Evolutionary conservation across 1,284 basidiomycete genomes (phyloP).

Genomic region (Limonomyces culmigenus): DNA sequence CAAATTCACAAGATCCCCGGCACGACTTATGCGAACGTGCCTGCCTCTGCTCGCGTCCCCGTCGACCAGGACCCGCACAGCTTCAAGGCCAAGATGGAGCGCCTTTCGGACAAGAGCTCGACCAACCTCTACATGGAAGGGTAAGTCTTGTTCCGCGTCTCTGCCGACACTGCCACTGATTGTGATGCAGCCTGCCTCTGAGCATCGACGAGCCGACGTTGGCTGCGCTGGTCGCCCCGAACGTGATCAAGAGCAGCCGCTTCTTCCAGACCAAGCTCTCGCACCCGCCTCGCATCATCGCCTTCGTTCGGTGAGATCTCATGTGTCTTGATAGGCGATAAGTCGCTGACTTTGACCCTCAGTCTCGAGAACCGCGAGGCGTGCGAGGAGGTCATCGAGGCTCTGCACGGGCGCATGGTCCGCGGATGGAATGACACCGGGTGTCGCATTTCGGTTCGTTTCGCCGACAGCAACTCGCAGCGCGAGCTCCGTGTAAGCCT

Average conservation of each 20-base stretch:
- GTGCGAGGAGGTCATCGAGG: constrained; percentile 56
- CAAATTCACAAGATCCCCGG: constrained; percentile 69
- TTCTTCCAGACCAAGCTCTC: constrained; percentile 61
- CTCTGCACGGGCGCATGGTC: constrained; percentile 61
- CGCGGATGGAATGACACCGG: constrained; percentile 56
- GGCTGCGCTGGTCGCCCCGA: constrained; percentile 37
- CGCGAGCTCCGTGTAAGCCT: constrained; percentile 26
- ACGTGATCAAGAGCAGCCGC: constrained; percentile 51
- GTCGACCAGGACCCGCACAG: constrained; percentile 13
- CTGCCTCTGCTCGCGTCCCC: constrained; percentile 6
- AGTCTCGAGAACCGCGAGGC: constrained; percentile 50
- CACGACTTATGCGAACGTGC: constrained; percentile 25
- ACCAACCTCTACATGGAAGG: constrained; percentile 67
- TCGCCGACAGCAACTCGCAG: constrained; percentile 47
- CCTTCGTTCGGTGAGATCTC: constrained; percentile 47
- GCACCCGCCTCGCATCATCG: constrained; percentile 56
- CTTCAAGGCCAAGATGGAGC: constrained; percentile 61
- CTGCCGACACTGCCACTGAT: neutral
- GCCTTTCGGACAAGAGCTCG: constrained; percentile 37
- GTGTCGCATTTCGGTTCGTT: constrained; percentile 54
- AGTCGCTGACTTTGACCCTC: constrained; percentile 1
- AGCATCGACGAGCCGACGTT: constrained; percentile 39
- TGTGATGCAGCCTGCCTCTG: constrained; percentile 33
- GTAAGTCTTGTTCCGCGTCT: constrained; percentile 15
- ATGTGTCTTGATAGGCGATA: neutral